phyloP scores from a whole-genome alignment of 352 stramenopile species.

The Pythium biforme region DNA sequence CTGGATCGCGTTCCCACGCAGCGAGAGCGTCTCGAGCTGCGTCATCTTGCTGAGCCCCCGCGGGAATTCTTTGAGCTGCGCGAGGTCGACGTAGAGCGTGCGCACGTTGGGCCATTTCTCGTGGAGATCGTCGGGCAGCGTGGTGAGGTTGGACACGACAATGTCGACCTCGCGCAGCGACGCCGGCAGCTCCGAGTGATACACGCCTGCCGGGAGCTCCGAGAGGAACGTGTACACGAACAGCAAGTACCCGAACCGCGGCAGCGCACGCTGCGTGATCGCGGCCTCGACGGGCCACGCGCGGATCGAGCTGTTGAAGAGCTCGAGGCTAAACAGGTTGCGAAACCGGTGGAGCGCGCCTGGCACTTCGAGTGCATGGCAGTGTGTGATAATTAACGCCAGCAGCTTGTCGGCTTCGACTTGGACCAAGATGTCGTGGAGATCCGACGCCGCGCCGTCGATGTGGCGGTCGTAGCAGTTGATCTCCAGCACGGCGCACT shows the following conservation, averaged over 20 bases:
- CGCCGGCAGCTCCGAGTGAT: background rate
- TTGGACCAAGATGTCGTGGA: background rate
- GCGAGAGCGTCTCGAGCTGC: constrained; percentile 1
- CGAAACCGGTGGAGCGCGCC: background rate
- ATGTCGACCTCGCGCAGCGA: constrained; percentile 5
- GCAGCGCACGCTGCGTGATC: background rate
- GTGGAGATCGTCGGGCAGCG: background rate
- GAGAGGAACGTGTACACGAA: background rate
- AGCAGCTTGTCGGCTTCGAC: background rate
- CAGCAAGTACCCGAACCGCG: background rate
- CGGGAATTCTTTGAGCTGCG: background rate
- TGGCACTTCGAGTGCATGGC: background rate
- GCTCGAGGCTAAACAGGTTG: constrained; percentile 1
- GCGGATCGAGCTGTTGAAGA: constrained; percentile 7
- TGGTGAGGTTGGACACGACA: constrained; percentile 1
- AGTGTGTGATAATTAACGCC: constrained; percentile 9
- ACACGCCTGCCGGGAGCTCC: background rate
- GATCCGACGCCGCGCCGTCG: background rate
- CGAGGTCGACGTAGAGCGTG: constrained; percentile 10
- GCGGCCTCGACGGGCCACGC: background rate
- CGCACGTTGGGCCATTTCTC: constrained; percentile 5
- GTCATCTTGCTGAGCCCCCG: background rate
- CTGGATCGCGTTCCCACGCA: constrained; percentile 1
- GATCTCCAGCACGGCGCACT: background rate
- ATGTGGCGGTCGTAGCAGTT: background rate